phyloP scores from a whole-genome alignment of 208 protist species.

The Porcisia hertigi region DNA sequence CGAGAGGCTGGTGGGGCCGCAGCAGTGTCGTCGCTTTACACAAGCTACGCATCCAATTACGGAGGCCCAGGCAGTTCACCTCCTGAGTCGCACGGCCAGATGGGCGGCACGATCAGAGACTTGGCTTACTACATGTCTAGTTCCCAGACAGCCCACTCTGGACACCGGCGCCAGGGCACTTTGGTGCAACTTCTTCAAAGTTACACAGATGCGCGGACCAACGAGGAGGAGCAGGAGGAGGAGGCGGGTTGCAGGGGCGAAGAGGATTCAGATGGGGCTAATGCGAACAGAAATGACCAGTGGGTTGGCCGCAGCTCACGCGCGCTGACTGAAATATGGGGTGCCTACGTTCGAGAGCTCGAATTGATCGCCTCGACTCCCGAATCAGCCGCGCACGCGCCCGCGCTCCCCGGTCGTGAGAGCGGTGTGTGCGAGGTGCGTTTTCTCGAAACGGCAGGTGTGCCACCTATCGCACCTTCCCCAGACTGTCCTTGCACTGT shows the following conservation, averaged over 20 bases:
- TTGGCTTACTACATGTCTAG: conserved; percentile 22
- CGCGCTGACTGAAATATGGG: conserved; percentile 18
- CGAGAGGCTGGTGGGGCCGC: neutral
- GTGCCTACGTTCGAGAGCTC: conserved; percentile 16
- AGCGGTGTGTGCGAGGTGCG: conserved; percentile 25
- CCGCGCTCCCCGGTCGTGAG: neutral
- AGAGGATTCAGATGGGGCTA: neutral
- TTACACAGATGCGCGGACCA: conserved; percentile 12
- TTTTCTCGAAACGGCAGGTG: conserved; percentile 8
- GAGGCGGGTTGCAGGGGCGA: neutral
- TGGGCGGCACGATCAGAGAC: conserved; percentile 5
- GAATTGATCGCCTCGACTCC: neutral
- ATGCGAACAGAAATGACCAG: neutral
- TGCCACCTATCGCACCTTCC: neutral
- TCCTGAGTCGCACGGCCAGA: neutral
- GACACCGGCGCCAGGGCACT: conserved; percentile 2
- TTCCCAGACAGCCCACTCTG: neutral
- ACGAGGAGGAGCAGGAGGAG: neutral
- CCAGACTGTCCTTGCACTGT: neutral
- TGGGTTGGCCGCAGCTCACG: neutral
- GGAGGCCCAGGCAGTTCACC: neutral
- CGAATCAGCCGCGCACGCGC: neutral
- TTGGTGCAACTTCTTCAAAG: conserved; percentile 32
- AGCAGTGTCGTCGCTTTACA: conserved; percentile 16
- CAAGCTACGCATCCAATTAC: conserved; percentile 9